Percentiles rank a stretch among this genome's conserved stretches.
These are phyloP conservation scores for Yamadazyma taylorii DNA, from an alignment of 1,139 yeast genomes.

Conservation along the genomic window DNA sequence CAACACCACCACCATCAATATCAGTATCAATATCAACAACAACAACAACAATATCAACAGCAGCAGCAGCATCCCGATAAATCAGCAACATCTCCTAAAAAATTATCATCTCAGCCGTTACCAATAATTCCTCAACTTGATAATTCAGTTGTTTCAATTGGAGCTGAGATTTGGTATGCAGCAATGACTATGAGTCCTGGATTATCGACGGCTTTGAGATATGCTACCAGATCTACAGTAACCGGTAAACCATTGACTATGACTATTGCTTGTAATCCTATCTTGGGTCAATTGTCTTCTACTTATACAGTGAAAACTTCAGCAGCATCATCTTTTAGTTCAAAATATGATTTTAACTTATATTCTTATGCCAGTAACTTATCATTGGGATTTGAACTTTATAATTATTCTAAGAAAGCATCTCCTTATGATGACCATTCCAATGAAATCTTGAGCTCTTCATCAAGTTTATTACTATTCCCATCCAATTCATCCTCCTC, in stretches of 20 bases:
- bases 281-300: slow-evolving; percentile 86
- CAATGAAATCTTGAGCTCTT: slow-evolving; percentile 5
- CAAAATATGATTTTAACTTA: slow-evolving; percentile 85
- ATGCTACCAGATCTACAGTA: slow-evolving; percentile 81
- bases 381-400: slow-evolving; percentile 83
- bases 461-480: neutral
- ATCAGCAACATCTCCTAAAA: no score
- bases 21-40: no score
- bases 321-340: slow-evolving; percentile 73
- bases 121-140: slow-evolving; percentile 40
- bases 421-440: slow-evolving; percentile 8
- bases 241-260: slow-evolving; percentile 88
- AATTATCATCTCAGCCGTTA: slow-evolving; percentile 11
- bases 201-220: slow-evolving; percentile 78
- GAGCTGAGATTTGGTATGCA: slow-evolving; percentile 91
- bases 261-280: slow-evolving; percentile 85
- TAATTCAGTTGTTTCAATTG: slow-evolving; percentile 62
- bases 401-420: slow-evolving; percentile 42
- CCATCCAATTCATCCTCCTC: slow-evolving; percentile 7
- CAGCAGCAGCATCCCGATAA: no score
- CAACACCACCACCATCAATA: no score
- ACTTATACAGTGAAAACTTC: slow-evolving; percentile 86
- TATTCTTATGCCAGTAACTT: slow-evolving; percentile 89
- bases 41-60: no score
- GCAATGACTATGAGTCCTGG: slow-evolving; percentile 82